Evolutionary conservation across 2,329 filamentous ascomycete genomes (phyloP), one percentile per base, ranked within the genome.

Genomic region (Gliomastix tumulicola): DNA sequence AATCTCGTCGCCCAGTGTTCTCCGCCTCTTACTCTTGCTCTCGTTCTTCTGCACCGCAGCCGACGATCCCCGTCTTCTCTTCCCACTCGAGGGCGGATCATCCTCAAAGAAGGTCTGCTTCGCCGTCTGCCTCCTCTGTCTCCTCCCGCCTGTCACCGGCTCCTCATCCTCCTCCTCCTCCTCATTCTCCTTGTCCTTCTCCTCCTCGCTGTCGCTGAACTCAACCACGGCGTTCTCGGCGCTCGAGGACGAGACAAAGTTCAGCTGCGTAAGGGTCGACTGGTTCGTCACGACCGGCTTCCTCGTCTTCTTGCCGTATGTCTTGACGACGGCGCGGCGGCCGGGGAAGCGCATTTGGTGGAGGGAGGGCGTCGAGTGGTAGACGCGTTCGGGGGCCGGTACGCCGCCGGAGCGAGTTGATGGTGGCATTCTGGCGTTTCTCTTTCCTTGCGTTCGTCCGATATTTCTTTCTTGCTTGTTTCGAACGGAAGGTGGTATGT

Each of bases 181-280:
- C 20, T 35, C 47, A 15, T 43, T 45, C 17, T 32, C 28, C 9
- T 41, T 40, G 12, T 45, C 38, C 20, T 38, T 38, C n/a, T 42
- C 36, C 27, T 41, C 41, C 25, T 57, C 52, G 36, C 49, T 56
- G 28, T 55, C 52, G 32, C 48, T 53, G 17, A 51, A 34, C 16
- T 51, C 43, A 15, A 48, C n/a, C 47, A 9, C 45, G 41, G 21
- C 51, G 50, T 6, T 49, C 47, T 6, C 53, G 49, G 15, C 50
- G 57, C 13, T 54, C 51, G 25, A 51, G 60, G 15, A 57, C 25
- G 50, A 62, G 16, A 59, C 56, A 48, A 57, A 63, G 32, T 60
- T 57, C 30, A 65, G 57, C 44, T 68, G 64, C 6, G 63, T 68
- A 17, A 68, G 44, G 2, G 63, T 68, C 48, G 63, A 59, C 47